These are phyloP conservation scores for Xylariaceae sp. DNA, from an alignment of 2,329 filamentous ascomycete genomes.

Conservation along the genomic window DNA sequence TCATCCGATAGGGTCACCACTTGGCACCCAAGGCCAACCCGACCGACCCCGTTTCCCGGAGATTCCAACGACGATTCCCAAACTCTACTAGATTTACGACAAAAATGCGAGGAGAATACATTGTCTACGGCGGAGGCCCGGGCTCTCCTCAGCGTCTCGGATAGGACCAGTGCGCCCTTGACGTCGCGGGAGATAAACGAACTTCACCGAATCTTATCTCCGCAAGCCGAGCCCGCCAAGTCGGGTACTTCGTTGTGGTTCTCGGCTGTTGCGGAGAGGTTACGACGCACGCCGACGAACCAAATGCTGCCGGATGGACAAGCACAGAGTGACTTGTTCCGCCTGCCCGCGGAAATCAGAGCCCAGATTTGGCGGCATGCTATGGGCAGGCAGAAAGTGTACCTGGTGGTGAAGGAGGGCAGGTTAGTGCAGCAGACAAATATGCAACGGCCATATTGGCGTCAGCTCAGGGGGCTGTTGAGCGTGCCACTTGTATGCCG, in stretches of 20 bases:
- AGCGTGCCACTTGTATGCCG: conserved; percentile 18
- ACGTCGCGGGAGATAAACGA: conserved; percentile 18
- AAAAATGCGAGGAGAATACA: conserved; percentile 16
- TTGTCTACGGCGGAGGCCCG: conserved; percentile 15
- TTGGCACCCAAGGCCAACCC: background rate
- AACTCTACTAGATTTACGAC: conserved; percentile 14
- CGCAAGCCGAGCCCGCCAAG: conserved; percentile 3
- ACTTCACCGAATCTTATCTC: conserved; percentile 17
- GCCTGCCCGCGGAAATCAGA: conserved; percentile 15
- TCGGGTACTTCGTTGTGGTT: conserved; percentile 4
- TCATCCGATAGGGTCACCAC: background rate
- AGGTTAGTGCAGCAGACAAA: conserved; percentile 17
- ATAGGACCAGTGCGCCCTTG: conserved; percentile 13
- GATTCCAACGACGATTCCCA: conserved; percentile 4
- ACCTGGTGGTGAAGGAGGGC: conserved; percentile 11
- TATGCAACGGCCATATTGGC: conserved; percentile 18
- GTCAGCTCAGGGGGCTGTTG: conserved; percentile 11
- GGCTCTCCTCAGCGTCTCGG: conserved; percentile 14
- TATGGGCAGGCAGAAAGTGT: conserved; percentile 15
- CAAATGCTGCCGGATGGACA: conserved; percentile 17
- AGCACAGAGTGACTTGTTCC: conserved; percentile 16
- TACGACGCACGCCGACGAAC: conserved; percentile 17
- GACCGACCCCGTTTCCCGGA: background rate
- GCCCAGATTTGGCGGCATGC: conserved; percentile 17
- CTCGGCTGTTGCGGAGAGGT: background rate